Base-by-base conservation (phyloP, 768 basidiomycete species). In the Leccinum incarnatum region DNA sequence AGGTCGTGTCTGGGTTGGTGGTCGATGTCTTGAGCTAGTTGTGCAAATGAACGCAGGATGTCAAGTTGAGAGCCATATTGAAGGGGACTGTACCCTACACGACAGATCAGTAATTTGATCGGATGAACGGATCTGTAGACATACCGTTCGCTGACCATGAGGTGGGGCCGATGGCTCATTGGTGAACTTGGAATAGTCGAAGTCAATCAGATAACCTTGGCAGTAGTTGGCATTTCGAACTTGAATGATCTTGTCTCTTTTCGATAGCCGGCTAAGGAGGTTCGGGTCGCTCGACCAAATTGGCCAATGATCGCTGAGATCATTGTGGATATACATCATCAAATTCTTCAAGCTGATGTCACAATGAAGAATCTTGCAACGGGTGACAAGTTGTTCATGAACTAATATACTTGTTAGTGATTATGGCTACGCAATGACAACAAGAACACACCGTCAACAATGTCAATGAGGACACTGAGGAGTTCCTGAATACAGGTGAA, bases 191-290 rank as follows among this genome's bases (percentile, higher is more conserved):
- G 40, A 21, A 21, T 51, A 59, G 21, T 59, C 19, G 6, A 51
- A 59, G 14, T 59, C 37, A 10, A 59, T 59, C 5, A 59, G n/a
- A 11, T 54, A 46, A 34, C 58, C 58, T 12, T 8, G 12, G 25
- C n/a, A 8, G 27, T 23, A 59, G 11, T 36, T 27, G 11, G 12
- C 4, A 4, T 54, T 17, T 14, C 11, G n/a, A n/a, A n/a, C n/a
- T n/a, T n/a, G 15, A 25, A 59, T 37, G 2, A 54, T 54, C 32
- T 57, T n/a, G 21, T 48, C 51, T 37, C 34, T 32, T 14, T 10
- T 9, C 2, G 21, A 23, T 9, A 53, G 30, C n/a, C 14, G 19
- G 2, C 17, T 15, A 21, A n/a, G 19, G 15, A 37, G 5, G 4
- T 27, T 6, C 8, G 4, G 9, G 27, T 57, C 48, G 8, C 17